These are phyloP conservation scores for Trifolium pratense DNA, from an alignment of 306 rosid species.

Conservation along the genomic window DNA sequence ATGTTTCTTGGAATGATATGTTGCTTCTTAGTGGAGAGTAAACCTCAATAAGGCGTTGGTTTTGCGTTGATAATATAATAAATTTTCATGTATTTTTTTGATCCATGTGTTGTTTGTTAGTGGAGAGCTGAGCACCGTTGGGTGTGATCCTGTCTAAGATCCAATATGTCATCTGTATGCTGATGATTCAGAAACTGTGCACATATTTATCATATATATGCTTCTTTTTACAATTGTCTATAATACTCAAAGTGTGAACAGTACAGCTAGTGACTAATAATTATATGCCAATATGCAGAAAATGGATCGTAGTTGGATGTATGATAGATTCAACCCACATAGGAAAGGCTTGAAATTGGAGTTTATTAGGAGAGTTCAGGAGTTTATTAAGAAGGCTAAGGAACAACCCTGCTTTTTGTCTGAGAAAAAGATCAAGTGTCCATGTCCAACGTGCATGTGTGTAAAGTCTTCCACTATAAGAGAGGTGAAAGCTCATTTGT, in stretches of 20 bases:
- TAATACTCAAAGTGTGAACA: not conserved
- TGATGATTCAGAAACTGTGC: not conserved
- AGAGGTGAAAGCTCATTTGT: conserved; percentile 14
- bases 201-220: not conserved
- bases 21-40: not conserved
- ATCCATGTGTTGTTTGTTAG: not conserved
- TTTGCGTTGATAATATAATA: not conserved
- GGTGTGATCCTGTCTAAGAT: not conserved
- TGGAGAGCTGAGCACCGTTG: not conserved
- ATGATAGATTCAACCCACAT: conserved; percentile 6
- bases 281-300: conserved; percentile 6
- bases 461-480: not conserved
- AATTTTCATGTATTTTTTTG: not conserved
- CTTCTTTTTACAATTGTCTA: not conserved
- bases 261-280: not conserved
- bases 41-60: conserved; percentile 1
- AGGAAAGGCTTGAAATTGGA: conserved; percentile 1
- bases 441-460: conserved; percentile 7
- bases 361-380: conserved; percentile 8
- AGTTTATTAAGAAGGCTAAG: conserved; percentile 27
- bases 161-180: not conserved
- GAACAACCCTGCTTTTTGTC: conserved; percentile 22
- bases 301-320: conserved; percentile 27
- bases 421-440: not conserved
- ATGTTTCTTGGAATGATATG: not conserved